Base-by-base conservation (phyloP, 2,329 filamentous ascomycete species). In the Aspergillus flavus region DNA sequence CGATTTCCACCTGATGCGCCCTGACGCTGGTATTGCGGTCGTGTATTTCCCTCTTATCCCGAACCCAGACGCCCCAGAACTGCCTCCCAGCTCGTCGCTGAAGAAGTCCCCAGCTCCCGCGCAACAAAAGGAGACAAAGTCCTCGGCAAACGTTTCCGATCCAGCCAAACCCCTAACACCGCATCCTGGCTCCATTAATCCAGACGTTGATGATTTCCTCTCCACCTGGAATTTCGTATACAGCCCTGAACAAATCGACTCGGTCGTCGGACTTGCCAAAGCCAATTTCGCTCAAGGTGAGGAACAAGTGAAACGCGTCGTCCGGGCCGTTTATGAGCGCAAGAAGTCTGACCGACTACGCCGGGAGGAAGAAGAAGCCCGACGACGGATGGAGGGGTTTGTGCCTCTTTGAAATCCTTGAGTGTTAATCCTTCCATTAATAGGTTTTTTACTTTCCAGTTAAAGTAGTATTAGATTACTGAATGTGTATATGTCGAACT, bases 211-310 rank as follows among this genome's bases (percentile, higher is more conserved):
- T 59, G 93, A 97, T 64, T 98, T 93, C 78, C 88, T 98, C 82
- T 92, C 89, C 69, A 99, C 95, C 0, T 99, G 95, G 95, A 99
- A 99, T 75, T 98, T 98, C 75, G 89, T 97, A 34, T 99, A 98
- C 77, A 96, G 91, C 2, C 90, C 93, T 0, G 89, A 95, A 62
- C 90, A 99, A 76, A 89, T 99, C 58, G 94, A 98, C 70, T 86
- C 87, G 30, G 93, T 96, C 0, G 90, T 97, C 2, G 84, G 86
- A 6, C 84, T 99, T 32, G 94, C 95, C 1, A 85, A 88, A 61
- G 92, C 92, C 12, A 99, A 99, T 77, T 99, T 93, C 69, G 84
- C 87, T 6, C 92, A 96, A 75, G 93, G 94, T 0, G 86, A 87
- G 57, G 91, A 92, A 61, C 88, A 91, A 77, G 92, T 95, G 23